Percentiles rank a stretch among this genome's conserved stretches.
Conservation (phyloP, 768 basidiomycete species). For the Trametes cubensis region DNA sequence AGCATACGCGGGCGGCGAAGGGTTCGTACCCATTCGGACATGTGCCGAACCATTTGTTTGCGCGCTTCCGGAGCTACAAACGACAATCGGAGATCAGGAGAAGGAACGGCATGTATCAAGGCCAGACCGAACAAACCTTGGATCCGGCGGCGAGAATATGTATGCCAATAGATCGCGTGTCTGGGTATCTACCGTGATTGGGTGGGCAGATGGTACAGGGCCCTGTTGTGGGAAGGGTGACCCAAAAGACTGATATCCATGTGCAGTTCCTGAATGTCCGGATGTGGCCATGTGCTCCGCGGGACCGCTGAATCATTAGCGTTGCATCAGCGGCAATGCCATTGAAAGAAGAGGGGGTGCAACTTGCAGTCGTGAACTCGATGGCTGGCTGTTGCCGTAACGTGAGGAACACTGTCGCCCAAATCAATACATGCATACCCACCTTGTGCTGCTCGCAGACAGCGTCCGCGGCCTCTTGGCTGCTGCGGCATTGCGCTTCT, state of each 20-base stretch:
- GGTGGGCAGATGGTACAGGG: conserved; percentile 39
- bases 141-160: conserved; percentile 75
- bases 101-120: conserved; percentile 2
- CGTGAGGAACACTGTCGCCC: conserved; percentile 12
- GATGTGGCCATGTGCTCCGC: conserved; percentile 23
- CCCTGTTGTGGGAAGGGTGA: conserved; percentile 35
- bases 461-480: conserved; percentile 68
- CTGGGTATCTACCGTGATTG: conserved; percentile 58
- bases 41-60: conserved; percentile 21
- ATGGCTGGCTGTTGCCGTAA: conserved; percentile 23
- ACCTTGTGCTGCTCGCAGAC: conserved; percentile 38
- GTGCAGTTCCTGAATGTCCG: conserved; percentile 19
- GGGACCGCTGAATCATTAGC: conserved; percentile 24
- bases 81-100: conserved; percentile 16
- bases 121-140: conserved; percentile 35
- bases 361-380: conserved; percentile 21
- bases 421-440: conserved; percentile 12
- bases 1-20: conserved; percentile 49
- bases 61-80: conserved; percentile 2
- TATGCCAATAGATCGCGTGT: conserved; percentile 70
- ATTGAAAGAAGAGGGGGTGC: background rate
- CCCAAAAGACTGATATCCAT: conserved; percentile 33
- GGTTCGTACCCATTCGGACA: conserved; percentile 23
- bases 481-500: conserved; percentile 64
- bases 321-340: conserved; percentile 13